Conservation (phyloP, 768 basidiomycete genomes). For the Auriscalpium orientale region DNA sequence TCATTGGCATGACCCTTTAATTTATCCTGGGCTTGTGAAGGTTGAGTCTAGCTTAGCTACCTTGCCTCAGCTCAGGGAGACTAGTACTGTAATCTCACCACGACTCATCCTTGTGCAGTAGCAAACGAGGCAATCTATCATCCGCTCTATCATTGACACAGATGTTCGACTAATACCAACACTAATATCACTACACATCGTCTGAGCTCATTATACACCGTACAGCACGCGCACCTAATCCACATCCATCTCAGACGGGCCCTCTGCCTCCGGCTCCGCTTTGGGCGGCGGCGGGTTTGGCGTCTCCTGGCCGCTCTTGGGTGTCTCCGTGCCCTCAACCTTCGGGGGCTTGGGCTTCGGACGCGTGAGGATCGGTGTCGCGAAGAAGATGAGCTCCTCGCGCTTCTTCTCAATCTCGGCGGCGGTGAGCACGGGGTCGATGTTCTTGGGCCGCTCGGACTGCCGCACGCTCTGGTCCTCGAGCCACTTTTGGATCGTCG, state of each 20-base stretch:
- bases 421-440: slow-evolving; percentile 73
- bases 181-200: slow-evolving; percentile 3
- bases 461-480: slow-evolving; percentile 87
- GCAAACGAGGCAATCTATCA: slow-evolving; percentile 5
- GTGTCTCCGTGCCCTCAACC: slow-evolving; percentile 63
- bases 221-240: slow-evolving; percentile 39
- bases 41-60: too few species aligned
- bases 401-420: slow-evolving; percentile 85
- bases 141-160: not conserved
- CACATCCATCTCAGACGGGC: slow-evolving; percentile 78
- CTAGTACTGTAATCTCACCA: too few species aligned
- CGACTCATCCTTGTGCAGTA: too few species aligned
- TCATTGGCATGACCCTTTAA: too few species aligned
- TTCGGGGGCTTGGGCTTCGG: slow-evolving; percentile 85
- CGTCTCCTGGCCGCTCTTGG: slow-evolving; percentile 55
- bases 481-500: slow-evolving; percentile 89
- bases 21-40: too few species aligned
- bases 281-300: slow-evolving; percentile 37
- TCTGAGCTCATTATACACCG: not conserved
- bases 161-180: not conserved
- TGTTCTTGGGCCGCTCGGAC: slow-evolving; percentile 82
- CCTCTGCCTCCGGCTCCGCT: slow-evolving; percentile 31
- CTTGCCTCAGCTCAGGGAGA: too few species aligned
- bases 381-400: slow-evolving; percentile 88
- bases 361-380: slow-evolving; percentile 82